These are phyloP conservation scores for Schizosaccharomyces japonicus DNA, from an alignment of 805 yeast genomes.

Conservation along the genomic window DNA sequence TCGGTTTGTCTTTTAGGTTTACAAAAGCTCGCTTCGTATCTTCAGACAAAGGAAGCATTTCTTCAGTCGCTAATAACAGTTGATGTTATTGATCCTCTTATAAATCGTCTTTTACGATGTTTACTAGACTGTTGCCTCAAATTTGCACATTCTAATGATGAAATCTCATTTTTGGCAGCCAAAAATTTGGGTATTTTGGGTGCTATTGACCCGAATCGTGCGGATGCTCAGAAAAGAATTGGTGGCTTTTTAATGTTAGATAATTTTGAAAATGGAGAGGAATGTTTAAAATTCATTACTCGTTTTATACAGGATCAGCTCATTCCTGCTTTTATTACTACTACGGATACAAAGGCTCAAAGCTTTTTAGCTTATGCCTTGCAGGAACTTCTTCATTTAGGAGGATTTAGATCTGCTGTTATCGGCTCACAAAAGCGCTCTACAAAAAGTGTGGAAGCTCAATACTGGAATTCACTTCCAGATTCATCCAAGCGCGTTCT, in stretches of 20 bases:
- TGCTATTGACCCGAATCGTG: conserved; percentile 39
- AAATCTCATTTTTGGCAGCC: conserved; percentile 36
- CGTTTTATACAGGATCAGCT: conserved; percentile 42
- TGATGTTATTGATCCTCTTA: conserved; percentile 4
- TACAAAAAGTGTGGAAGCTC: conserved; percentile 6
- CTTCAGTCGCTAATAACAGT: conserved; percentile 6
- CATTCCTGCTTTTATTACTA: conserved; percentile 73
- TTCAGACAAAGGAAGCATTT: conserved; percentile 6
- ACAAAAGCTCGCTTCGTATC: conserved; percentile 8
- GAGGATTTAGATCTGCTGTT: conserved; percentile 22
- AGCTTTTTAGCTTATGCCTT: conserved; percentile 64
- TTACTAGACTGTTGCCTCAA: conserved; percentile 13
- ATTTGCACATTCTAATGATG: conserved; percentile 12
- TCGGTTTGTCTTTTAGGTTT: conserved; percentile 44
- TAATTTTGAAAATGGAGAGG: conserved; percentile 38
- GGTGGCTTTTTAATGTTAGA: conserved; percentile 28
- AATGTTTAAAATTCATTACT: conserved; percentile 39
- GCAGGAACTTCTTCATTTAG: conserved; percentile 55
- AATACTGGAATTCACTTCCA: conserved; percentile 35
- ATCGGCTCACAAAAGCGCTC: conserved; percentile 9
- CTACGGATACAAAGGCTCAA: conserved; percentile 68
- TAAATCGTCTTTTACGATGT: conserved; percentile 11
- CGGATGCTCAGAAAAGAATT: conserved; percentile 22
- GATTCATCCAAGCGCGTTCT: conserved; percentile 48
- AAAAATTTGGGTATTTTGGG: conserved; percentile 57